Evolutionary conservation across 371 early-diverging fungal genomes (phyloP).

Genomic region (Mortierella polycephala): DNA sequence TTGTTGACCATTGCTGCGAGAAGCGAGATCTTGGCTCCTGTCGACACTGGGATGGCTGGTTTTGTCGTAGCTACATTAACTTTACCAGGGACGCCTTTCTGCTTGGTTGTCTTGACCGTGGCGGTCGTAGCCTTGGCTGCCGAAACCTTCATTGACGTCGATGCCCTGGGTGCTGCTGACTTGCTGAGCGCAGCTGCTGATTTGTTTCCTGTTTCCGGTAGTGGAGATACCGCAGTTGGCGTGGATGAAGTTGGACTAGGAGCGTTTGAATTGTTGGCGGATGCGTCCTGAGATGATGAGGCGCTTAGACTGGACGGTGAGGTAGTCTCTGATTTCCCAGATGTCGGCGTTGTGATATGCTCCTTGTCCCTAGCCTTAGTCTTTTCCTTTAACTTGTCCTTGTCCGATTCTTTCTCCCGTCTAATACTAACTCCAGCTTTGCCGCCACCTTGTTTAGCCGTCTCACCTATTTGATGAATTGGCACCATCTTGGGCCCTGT

Average conservation of each 20-base stretch:
- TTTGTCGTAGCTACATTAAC: not conserved
- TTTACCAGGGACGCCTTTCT: not conserved
- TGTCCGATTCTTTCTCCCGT: conserved; percentile 1
- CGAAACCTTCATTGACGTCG: not conserved
- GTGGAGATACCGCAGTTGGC: not conserved
- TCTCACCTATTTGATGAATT: conserved; percentile 28
- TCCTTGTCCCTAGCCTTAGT: conserved; percentile 3
- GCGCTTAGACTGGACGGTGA: too few species aligned
- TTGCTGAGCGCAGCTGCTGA: not conserved
- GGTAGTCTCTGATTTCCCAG: conserved; percentile 8
- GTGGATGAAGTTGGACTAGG: not conserved
- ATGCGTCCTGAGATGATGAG: not conserved
- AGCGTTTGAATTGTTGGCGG: not conserved
- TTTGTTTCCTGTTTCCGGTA: not conserved
- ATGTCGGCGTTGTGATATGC: not conserved
- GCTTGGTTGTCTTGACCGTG: conserved; percentile 2
- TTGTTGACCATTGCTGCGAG: conserved; percentile 12
- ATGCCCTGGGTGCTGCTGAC: not conserved
- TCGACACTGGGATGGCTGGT: conserved; percentile 3
- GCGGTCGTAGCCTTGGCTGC: conserved; percentile 1
- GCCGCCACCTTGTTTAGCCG: not conserved
- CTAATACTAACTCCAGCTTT: too few species aligned
- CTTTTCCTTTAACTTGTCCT: conserved; percentile 13
- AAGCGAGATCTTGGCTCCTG: conserved; percentile 23
- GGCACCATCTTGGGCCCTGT: conserved; percentile 36